Base-by-base conservation (phyloP, 192 early-diverging fungal genomes). In the Chytriomyces confervae region DNA sequence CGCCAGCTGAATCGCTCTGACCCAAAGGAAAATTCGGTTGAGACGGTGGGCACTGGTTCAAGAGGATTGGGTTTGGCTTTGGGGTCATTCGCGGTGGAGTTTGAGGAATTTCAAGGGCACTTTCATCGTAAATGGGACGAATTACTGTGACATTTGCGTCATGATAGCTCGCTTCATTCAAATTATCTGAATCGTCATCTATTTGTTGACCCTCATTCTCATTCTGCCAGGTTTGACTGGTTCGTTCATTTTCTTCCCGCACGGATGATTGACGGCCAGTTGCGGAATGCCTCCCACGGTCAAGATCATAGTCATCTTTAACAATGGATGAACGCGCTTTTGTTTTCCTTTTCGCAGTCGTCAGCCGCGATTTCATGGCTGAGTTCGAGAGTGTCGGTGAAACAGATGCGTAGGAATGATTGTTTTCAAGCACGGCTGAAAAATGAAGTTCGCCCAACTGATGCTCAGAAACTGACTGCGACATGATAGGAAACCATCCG, bases 401-500 rank as follows among this genome's bases (percentile, higher is more conserved):
- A 11, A 36, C 11, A 43, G 29, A 43, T 11, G 43, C 13, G 9
- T 44, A 46, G 20, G 66, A 47, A 10, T 20, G 29, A 48, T n/a
- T n/a, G 44, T 11, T 43, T 43, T 81, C 76, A 57, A 77, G 60
- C 5, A 67, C 43, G 10, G 71, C 66, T 8, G 69, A 72, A 13
- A 81, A 23, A 61, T 81, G 63, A 5, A 81, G 44, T 29, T 81
- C 70, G 36, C 80, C 80, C 27, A 81, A 29, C 45, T 77, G 68
- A 43, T 49, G 18, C 24, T n/a, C 44, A 29, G 27, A 24, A 13
- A 47, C 18, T 1, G 27, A 18, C 47, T 20, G 10, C 6, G 75
- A 53, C 61, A 77, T 50, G 6, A 84, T 69, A n/a, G 79, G 80
- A 50, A 79, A 81, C 66, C 77, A 70, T 27, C 72, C 83, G 24